phyloP scores from a whole-genome alignment of 176 grass and related monocot genomes.

The Eragrostis curvula region DNA sequence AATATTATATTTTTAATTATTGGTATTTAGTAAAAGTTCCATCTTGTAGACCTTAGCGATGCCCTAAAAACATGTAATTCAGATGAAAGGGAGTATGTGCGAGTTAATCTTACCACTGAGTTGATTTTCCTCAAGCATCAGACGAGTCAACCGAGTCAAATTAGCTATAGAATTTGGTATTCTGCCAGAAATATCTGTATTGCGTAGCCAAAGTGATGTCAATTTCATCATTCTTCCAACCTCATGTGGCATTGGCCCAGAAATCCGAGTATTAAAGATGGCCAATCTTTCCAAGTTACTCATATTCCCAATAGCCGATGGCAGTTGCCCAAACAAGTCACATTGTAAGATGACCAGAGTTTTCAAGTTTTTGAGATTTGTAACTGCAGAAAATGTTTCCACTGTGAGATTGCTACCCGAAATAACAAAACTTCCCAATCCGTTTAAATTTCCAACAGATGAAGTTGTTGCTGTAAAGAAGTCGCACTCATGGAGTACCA shows the following conservation, averaged over 20 bases:
- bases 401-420: neutral
- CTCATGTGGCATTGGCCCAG: neutral
- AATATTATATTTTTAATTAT: too few relatives aligned
- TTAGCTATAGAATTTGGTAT: slow-evolving; percentile 49
- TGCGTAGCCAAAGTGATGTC: too few relatives aligned
- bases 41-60: too few relatives aligned
- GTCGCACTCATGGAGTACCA: neutral
- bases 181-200: neutral
- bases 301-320: slow-evolving; percentile 1
- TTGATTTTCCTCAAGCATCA: slow-evolving; percentile 16
- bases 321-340: neutral
- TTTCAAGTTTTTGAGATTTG: neutral
- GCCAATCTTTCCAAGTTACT: neutral
- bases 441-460: neutral
- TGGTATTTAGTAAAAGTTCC: too few relatives aligned
- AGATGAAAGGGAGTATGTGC: too few relatives aligned
- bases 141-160: slow-evolving; percentile 17
- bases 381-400: neutral
- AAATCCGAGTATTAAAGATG: fast-evolving
- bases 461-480: slow-evolving; percentile 7
- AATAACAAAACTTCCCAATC: too few relatives aligned
- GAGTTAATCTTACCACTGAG: neutral
- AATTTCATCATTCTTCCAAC: too few relatives aligned
- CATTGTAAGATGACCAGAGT: neutral
- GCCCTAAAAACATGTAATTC: too few relatives aligned